Conservation (phyloP, 2,329 filamentous ascomycete genomes). For the Cyphellophora europaea region DNA sequence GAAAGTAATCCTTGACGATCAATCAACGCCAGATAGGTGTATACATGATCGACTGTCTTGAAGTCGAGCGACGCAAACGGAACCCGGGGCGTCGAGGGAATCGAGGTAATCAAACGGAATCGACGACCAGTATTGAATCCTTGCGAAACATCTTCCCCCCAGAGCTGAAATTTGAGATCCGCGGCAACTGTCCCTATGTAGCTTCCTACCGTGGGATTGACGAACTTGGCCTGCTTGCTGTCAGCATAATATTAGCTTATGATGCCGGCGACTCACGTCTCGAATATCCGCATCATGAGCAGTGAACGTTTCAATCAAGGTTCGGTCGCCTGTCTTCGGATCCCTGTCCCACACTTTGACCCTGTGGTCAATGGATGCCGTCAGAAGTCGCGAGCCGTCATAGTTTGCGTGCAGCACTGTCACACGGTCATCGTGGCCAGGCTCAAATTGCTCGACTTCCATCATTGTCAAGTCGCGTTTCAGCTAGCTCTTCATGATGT, state of each 20-base stretch:
- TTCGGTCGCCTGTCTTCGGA: slow-evolving; percentile 64
- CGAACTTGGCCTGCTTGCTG: slow-evolving; percentile 69
- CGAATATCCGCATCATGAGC: slow-evolving; percentile 85
- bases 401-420: slow-evolving; percentile 83
- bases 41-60: slow-evolving; percentile 68
- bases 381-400: slow-evolving; percentile 85
- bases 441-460: slow-evolving; percentile 33
- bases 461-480: slow-evolving; percentile 24
- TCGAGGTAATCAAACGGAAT: slow-evolving; percentile 61
- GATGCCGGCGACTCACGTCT: slow-evolving; percentile 50
- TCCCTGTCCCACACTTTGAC: slow-evolving; percentile 86
- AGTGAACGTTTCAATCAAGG: slow-evolving; percentile 69
- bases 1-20: slow-evolving; percentile 71
- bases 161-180: slow-evolving; percentile 83
- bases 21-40: slow-evolving; percentile 78
- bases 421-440: slow-evolving; percentile 54
- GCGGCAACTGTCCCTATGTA: slow-evolving; percentile 81
- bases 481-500: too few relatives aligned
- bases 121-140: slow-evolving; percentile 64
- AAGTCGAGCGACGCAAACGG: slow-evolving; percentile 73
- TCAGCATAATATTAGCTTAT: neutral
- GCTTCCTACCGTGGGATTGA: slow-evolving; percentile 80
- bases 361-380: slow-evolving; percentile 83
- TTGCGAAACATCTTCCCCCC: slow-evolving; percentile 82
- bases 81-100: slow-evolving; percentile 54